phyloP scores from a whole-genome alignment of 1,284 basidiomycete species.

The Sporisorium iseilematis-ciliati region DNA sequence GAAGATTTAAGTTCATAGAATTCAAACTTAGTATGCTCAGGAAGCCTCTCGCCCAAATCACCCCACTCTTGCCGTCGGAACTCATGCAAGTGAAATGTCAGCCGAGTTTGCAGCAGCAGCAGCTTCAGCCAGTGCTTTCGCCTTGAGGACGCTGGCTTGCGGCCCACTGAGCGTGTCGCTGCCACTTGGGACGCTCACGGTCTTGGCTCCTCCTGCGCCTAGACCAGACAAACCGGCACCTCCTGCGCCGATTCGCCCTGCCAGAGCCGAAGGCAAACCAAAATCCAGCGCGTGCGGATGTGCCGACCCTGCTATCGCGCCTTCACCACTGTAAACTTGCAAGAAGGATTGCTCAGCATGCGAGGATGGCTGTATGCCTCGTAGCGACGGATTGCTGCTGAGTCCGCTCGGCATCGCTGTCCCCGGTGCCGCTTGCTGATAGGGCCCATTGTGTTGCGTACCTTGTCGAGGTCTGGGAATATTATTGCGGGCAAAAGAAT shows the following conservation, averaged over 20 bases:
- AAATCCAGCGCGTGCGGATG: conserved; percentile 4
- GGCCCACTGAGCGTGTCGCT: conserved; percentile 66
- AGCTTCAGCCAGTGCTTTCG: conserved; percentile 36
- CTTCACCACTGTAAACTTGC: not conserved
- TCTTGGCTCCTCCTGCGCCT: conserved; percentile 61
- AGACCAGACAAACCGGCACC: conserved; percentile 60
- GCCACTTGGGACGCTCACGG: conserved; percentile 62
- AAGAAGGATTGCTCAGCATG: conserved; percentile 6
- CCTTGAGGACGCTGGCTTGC: conserved; percentile 56
- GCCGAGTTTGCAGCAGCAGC: conserved; percentile 11
- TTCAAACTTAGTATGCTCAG: no score
- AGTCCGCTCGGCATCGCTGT: conserved; percentile 35
- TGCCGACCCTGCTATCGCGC: not conserved
- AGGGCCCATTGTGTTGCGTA: not conserved
- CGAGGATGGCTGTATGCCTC: conserved; percentile 10
- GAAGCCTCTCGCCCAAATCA: no score
- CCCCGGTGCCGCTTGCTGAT: not conserved
- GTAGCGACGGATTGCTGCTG: conserved; percentile 34
- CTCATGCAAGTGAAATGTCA: not conserved
- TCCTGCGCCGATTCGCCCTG: conserved; percentile 11
- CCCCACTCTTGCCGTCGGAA: not conserved
- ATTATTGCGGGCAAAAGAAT: not conserved
- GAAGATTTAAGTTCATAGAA: no score
- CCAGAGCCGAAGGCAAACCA: not conserved
- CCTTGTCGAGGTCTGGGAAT: conserved; percentile 1